Evolutionary conservation across 257 asterid species (phyloP), one percentile per base, ranked within the genome.

Genomic region (Eucommia ulmoides): DNA sequence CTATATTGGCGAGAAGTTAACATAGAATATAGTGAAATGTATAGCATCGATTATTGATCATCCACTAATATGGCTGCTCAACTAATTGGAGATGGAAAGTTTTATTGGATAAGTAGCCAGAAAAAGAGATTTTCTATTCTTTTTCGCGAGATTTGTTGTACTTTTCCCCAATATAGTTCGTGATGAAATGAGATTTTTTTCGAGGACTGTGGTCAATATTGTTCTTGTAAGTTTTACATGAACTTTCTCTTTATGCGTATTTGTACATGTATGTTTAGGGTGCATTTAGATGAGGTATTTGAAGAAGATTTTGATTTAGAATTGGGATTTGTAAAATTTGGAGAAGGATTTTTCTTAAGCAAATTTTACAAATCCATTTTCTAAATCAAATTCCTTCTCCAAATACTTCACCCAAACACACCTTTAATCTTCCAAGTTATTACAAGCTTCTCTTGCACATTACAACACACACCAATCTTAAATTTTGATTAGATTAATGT

Each of bases 1-100:
- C 83, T 19, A 55, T 66, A 23, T 48, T 73, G 24, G 69, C 64
- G 15, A 57, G 61, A 33, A 58, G 68, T 11, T 51, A 56, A 70
- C 52, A 17, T 29, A 63, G 19, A 25, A 29, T 41, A n/a, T 17
- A 60, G 53, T 56, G 42, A 16, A 50, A 14, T 21, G 24, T 51
- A 41, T 55, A 49, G 24, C 35, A 19, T 38, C n/a, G 8, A 16
- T 17, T 45, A n/a, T n/a, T n/a, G 33, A 17, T 35, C 12, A 14
- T 29, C 12, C 12, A 38, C 58, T 50, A 52, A 53, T 51, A 48
- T 54, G 42, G 41, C 48, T 22, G 56, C 54, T 47, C 23, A 20
- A 19, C 55, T 26, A 26, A 26, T 26, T 26, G 38, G 38, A 26
- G 6, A 26, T 26, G 38, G n/a, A 26, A 26, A 26, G 20, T 19